Conservation (phyloP, 768 basidiomycete species). For the Porpolomopsis calyptriformis region DNA sequence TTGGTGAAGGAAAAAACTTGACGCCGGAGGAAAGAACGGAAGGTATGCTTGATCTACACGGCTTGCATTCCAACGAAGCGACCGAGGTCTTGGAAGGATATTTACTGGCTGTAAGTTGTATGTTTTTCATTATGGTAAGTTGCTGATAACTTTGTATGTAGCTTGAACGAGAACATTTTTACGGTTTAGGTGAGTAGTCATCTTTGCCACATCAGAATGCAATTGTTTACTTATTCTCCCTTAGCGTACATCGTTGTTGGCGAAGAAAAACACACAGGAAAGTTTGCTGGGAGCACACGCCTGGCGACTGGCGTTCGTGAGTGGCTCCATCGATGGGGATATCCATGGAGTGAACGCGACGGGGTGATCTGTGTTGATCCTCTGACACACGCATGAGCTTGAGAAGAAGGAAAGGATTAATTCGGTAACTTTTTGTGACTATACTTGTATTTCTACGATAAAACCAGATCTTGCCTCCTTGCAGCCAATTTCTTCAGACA, state of each 20-base stretch:
- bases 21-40: constrained; percentile 88
- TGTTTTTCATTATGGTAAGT: constrained; percentile 3
- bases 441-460: no score
- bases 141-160: constrained; percentile 18
- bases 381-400: constrained; percentile 48
- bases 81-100: constrained; percentile 86
- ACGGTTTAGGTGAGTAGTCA: constrained; percentile 59
- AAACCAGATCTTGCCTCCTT: no score
- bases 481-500: no score
- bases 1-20: constrained; percentile 40
- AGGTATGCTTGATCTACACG: constrained; percentile 80
- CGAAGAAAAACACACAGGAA: constrained; percentile 92
- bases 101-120: constrained; percentile 62
- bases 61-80: constrained; percentile 87
- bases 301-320: constrained; percentile 81
- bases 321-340: constrained; percentile 90
- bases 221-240: constrained; percentile 7
- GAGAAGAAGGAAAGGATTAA: not conserved
- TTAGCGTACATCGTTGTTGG: constrained; percentile 84
- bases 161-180: constrained; percentile 82
- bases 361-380: constrained; percentile 86
- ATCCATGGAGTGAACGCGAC: constrained; percentile 89
- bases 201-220: not conserved
- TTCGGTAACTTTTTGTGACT: not conserved
- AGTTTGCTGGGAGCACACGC: constrained; percentile 76